Percentiles rank a stretch among this genome's conserved stretches.
Evolutionary conservation across 768 basidiomycete species (phyloP).

Genomic region (Cystobasidium tubakii): DNA sequence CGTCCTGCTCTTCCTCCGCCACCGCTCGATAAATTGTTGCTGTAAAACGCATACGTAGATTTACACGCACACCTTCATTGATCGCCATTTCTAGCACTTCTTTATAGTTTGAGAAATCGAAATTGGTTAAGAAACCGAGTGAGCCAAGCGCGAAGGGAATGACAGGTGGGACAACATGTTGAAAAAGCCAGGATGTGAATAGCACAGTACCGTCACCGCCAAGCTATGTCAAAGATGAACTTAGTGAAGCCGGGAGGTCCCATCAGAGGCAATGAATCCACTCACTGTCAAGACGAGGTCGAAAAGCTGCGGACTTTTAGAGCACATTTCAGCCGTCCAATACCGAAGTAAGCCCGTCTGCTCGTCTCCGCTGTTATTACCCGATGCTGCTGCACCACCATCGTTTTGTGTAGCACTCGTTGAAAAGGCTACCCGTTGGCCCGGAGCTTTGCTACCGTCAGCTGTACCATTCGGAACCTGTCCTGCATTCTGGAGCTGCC

Average conservation of each 20-base stretch:
- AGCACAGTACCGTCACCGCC: conserved; percentile 97
- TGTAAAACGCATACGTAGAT: conserved; percentile 97
- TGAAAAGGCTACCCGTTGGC: background rate
- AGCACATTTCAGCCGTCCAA: conserved; percentile 97
- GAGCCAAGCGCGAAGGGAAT: conserved; percentile 95
- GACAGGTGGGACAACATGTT: conserved; percentile 95
- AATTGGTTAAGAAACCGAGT: conserved; percentile 93
- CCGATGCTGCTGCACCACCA: background rate
- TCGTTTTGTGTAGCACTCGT: background rate
- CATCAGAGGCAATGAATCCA: conserved; percentile 44
- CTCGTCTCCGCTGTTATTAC: conserved; percentile 57
- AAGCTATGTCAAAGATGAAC: conserved; percentile 55
- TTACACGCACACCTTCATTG: conserved; percentile 90
- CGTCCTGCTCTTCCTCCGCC: conserved; percentile 54
- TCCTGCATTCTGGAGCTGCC: background rate
- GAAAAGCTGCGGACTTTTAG: conserved; percentile 78
- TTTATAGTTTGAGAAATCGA: conserved; percentile 81
- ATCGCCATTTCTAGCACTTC: conserved; percentile 78
- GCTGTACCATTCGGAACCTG: background rate
- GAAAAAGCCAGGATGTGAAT: conserved; percentile 98
- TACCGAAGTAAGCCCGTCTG: conserved; percentile 83
- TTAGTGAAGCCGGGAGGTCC: too few relatives aligned
- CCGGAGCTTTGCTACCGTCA: background rate
- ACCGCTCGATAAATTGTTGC: conserved; percentile 96
- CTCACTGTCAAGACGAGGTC: conserved; percentile 95